Evolutionary conservation across 495 filamentous ascomycete genomes (phyloP).

Genomic region (Hypoxylon lienhwacheense): DNA sequence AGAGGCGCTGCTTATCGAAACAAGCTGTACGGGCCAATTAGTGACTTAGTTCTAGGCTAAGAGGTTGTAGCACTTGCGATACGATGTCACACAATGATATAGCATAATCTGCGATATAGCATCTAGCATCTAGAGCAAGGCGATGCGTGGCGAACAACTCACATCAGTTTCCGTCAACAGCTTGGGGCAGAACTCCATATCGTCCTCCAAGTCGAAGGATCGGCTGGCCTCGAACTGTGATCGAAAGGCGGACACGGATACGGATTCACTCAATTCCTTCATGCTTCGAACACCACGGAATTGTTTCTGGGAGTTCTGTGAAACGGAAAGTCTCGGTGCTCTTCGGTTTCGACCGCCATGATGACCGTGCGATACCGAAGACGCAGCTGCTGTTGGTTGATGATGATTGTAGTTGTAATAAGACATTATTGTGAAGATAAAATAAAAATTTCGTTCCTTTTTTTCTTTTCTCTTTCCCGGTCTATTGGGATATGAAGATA

Average conservation of each 20-base stretch:
- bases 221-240: slow-evolving; percentile 85
- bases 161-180: slow-evolving; percentile 96
- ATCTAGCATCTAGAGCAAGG: no score
- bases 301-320: slow-evolving; percentile 82
- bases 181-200: slow-evolving; percentile 93
- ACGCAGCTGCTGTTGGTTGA: slow-evolving; percentile 61
- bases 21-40: slow-evolving; percentile 59
- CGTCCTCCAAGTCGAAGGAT: slow-evolving; percentile 96
- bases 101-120: neutral
- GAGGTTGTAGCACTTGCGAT: slow-evolving; percentile 21
- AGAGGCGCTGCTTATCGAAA: slow-evolving; percentile 80
- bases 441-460: no score
- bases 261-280: slow-evolving; percentile 83
- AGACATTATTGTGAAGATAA: slow-evolving; percentile 79
- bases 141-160: no score
- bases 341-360: slow-evolving; percentile 86
- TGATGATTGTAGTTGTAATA: slow-evolving; percentile 73
- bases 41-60: slow-evolving; percentile 10
- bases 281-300: slow-evolving; percentile 80
- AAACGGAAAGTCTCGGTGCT: slow-evolving; percentile 75
- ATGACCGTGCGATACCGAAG: slow-evolving; percentile 66
- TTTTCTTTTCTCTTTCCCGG: slow-evolving; percentile 9
- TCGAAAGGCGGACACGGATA: slow-evolving; percentile 73
- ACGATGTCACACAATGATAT: slow-evolving; percentile 13
- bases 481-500: slow-evolving; percentile 18